Evolutionary conservation across 148 eudicot genomes (phyloP), one percentile per base, ranked within the genome.

Genomic region (Chenopodium suecicum): DNA sequence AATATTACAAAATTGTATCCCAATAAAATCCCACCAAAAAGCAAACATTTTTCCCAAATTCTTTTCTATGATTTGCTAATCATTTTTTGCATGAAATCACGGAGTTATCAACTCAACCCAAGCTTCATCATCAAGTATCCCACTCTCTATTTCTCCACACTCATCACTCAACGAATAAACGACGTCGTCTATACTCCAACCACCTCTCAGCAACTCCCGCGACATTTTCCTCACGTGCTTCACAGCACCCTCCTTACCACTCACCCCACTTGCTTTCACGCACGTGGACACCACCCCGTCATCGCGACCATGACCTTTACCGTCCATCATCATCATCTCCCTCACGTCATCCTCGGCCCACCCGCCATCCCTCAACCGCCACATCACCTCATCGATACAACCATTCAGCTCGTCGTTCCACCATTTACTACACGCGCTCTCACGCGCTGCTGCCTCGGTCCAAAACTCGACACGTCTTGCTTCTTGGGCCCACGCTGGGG

Each of bases 271-370:
- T 9, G 2, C 73, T 17, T 20, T 10, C 22, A 1, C 71, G 2
- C n/a, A 23, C 75, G 67, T 78, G 9, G 16, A 1, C 1, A 0
- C 4, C 62, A 41, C 70, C 16, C 32, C 58, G 4, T 52, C 56
- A 68, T 56, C 82, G 1, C 8, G 44, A 41, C 44, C 44, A 41
- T 6, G 1, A 41, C 44, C 44, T 6, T 27, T 48, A 13, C 76
- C 87, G 62, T 85, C 81, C 79, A 85, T 74, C 87, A 85, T 81
- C 86, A 84, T 81, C 84, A 84, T 84, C 48, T 84, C 86, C 27
- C 79, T 84, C 0, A 84, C 84, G 0, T 84, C 86, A 0, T 84
- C 86, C 71, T 84, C 86, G 7, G 63, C 81, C 86, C 86, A 84
- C 22, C 86, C 86, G 0, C 81, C 86, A 2, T 81, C 86, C 70